A percentile compares a stretch with the other conserved stretches of the same genome.
Conservation (phyloP, 2,329 filamentous ascomycete genomes). For the Aspergillus aculeatus region DNA sequence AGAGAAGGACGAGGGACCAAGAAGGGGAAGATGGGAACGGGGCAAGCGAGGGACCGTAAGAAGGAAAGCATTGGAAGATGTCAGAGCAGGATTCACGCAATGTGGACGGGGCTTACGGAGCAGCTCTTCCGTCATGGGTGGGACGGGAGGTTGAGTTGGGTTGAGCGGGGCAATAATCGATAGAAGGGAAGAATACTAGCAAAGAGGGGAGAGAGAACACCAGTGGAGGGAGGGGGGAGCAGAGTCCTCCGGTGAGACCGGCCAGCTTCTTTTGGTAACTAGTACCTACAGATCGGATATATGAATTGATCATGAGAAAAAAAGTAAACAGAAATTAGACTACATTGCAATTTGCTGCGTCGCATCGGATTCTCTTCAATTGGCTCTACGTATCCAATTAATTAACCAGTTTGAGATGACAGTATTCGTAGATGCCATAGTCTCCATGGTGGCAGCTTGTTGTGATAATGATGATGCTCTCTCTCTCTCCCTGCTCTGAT, state of each 20-base stretch:
- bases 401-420: too few species aligned
- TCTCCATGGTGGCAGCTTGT: too few species aligned
- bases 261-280: neutral
- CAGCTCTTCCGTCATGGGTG: conserved; percentile 38
- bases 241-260: conserved; percentile 35
- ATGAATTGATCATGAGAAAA: too few species aligned
- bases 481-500: neutral
- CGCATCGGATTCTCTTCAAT: too few species aligned
- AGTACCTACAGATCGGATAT: too few species aligned
- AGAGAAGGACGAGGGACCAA: neutral
- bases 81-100: conserved; percentile 15
- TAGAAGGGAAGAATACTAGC: neutral
- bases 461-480: too few species aligned
- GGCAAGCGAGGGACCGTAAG: conserved; percentile 20
- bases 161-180: conserved; percentile 13
- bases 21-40: conserved; percentile 18
- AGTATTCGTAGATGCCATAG: too few species aligned
- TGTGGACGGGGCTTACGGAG: conserved; percentile 32
- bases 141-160: conserved; percentile 19
- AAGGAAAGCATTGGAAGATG: conserved; percentile 24
- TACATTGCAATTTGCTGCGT: too few species aligned
- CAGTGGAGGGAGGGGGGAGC: conserved; percentile 23
- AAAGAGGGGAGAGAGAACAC: conserved; percentile 1
- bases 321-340: too few species aligned
- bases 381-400: too few species aligned